Evolutionary conservation across 108 stramenopile genomes (phyloP).

Genomic region (Cylindrotheca closterium): DNA sequence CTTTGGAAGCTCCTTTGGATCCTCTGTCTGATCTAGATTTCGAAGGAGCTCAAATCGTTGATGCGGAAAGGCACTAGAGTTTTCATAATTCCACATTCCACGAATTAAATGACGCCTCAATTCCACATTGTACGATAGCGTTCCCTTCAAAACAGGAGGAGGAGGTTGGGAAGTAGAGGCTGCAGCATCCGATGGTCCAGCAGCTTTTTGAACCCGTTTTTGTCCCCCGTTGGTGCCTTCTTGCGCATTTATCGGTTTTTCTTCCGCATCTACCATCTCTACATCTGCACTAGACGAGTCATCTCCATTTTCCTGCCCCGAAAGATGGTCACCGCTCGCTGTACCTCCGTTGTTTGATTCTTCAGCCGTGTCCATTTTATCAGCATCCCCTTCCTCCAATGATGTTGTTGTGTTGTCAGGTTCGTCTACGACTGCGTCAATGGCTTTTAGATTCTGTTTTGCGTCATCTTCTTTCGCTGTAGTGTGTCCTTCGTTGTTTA

Average conservation of each 20-base stretch:
- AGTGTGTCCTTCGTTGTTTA: constrained; percentile 6
- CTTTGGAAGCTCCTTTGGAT: constrained; percentile 56
- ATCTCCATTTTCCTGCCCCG: neutral
- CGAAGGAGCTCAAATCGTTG: constrained; percentile 83
- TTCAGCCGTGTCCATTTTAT: no score
- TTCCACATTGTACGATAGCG: constrained; percentile 71
- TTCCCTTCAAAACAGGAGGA: constrained; percentile 68
- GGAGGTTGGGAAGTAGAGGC: constrained; percentile 29
- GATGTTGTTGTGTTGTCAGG: neutral
- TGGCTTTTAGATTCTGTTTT: neutral
- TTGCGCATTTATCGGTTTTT: neutral
- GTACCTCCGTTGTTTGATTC: no score
- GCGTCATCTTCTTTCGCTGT: constrained; percentile 4
- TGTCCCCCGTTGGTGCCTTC: neutral
- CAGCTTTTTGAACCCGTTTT: neutral
- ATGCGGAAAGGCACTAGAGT: constrained; percentile 54
- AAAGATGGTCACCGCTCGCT: constrained; percentile 2
- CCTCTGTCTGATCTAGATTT: constrained; percentile 59
- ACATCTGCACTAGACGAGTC: constrained; percentile 11
- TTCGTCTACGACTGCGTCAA: constrained; percentile 2
- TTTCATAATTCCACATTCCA: constrained; percentile 87
- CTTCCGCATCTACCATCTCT: constrained; percentile 27
- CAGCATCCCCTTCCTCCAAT: neutral
- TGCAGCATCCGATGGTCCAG: constrained; percentile 11
- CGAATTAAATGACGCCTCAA: constrained; percentile 77